These are phyloP conservation scores for Aspergillus panamensis DNA, from an alignment of 495 filamentous ascomycete species.

Conservation along the genomic window DNA sequence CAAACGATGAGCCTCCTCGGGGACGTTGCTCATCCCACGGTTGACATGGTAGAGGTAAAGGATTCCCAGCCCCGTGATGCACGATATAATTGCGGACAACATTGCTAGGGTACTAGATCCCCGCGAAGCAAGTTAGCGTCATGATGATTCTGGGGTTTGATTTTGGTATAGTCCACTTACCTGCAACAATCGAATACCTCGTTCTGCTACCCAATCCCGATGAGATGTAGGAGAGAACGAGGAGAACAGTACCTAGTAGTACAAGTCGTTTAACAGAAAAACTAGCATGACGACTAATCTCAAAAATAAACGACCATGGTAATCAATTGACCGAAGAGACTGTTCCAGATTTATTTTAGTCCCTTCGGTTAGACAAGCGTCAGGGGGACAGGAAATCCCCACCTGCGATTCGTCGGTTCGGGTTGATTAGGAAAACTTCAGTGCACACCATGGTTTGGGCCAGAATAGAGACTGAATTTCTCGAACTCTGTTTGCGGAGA, in stretches of 20 bases:
- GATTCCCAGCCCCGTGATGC: constrained; percentile 27
- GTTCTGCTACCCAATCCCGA: background rate
- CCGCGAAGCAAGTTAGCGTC: background rate
- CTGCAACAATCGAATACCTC: background rate
- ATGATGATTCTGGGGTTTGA: background rate
- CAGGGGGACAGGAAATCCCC: background rate
- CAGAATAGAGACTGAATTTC: too few relatives aligned
- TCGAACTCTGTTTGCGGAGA: too few relatives aligned
- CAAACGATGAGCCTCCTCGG: constrained; percentile 38
- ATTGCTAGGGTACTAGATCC: constrained; percentile 2
- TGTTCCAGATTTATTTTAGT: constrained; percentile 18
- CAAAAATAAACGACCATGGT: constrained; percentile 4
- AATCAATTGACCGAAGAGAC: background rate
- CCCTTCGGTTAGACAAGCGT: constrained; percentile 20
- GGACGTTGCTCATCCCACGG: constrained; percentile 44
- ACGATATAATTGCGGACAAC: constrained; percentile 14
- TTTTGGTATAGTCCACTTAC: background rate
- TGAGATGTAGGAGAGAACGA: background rate
- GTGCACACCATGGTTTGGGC: too few relatives aligned
- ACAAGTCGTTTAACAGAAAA: background rate
- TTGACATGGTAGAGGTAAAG: constrained; percentile 53
- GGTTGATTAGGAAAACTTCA: background rate
- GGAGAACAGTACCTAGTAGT: too few relatives aligned
- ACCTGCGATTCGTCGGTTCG: background rate
- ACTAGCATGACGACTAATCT: background rate